A percentile compares a stretch with the other conserved stretches of the same genome.
phyloP scores from a whole-genome alignment of 2,329 filamentous ascomycete species.

The Arthroderma uncinatum region DNA sequence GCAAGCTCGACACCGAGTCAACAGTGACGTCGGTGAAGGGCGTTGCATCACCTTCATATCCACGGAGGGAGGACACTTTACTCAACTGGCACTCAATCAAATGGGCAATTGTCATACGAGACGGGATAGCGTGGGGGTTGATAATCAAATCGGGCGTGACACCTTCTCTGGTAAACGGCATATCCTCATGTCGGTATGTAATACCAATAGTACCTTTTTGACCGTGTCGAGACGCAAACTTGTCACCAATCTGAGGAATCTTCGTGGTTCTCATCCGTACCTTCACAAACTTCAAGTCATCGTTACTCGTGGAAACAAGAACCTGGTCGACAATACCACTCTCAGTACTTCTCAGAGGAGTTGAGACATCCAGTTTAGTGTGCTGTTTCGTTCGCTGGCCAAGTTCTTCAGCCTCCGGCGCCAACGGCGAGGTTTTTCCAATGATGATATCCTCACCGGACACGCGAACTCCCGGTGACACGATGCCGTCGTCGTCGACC shows the following conservation, averaged over 20 bases:
- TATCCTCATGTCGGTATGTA: slow-evolving; percentile 93
- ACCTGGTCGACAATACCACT: slow-evolving; percentile 94
- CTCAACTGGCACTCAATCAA: slow-evolving; percentile 97
- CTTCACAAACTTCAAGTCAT: slow-evolving; percentile 92
- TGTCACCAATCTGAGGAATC: slow-evolving; percentile 96
- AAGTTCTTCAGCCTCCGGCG: slow-evolving; percentile 82
- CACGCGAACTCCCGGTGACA: slow-evolving; percentile 85
- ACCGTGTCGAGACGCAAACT: slow-evolving; percentile 97
- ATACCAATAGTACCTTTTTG: slow-evolving; percentile 99
- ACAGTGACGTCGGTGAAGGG: slow-evolving; percentile 97
- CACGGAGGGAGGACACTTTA: slow-evolving; percentile 87
- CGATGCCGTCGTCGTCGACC: slow-evolving; percentile 89
- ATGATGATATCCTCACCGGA: slow-evolving; percentile 99
- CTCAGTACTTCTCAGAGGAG: slow-evolving; percentile 85
- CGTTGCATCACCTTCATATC: slow-evolving; percentile 92
- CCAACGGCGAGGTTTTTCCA: slow-evolving; percentile 92
- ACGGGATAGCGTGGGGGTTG: slow-evolving; percentile 98
- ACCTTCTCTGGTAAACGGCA: slow-evolving; percentile 92
- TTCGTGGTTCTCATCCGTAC: slow-evolving; percentile 96
- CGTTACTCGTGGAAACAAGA: slow-evolving; percentile 83
- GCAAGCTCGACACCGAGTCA: slow-evolving; percentile 75
- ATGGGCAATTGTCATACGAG: slow-evolving; percentile 99
- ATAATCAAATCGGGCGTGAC: slow-evolving; percentile 93
- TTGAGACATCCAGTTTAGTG: slow-evolving; percentile 90
- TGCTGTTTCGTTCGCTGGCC: slow-evolving; percentile 84